A percentile compares a stretch with the other conserved stretches of the same genome.
Conservation (phyloP, 2,329 filamentous ascomycete genomes). For the Chalara sp. region DNA sequence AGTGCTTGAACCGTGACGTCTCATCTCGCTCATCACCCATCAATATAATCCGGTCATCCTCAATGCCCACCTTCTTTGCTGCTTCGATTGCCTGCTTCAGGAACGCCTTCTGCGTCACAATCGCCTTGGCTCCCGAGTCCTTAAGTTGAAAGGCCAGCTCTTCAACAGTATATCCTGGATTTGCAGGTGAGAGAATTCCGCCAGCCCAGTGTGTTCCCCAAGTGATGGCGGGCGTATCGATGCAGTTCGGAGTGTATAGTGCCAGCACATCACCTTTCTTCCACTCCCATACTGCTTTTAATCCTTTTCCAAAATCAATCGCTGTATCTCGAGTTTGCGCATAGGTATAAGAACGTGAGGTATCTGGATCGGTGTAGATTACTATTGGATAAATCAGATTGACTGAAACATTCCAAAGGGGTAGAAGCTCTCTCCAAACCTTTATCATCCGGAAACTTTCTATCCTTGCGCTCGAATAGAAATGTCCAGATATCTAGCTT, state of each 20-base stretch:
- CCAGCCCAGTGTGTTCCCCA: constrained; percentile 82
- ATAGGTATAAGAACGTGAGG: constrained; percentile 60
- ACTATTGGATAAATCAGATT: constrained; percentile 38
- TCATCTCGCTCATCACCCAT: constrained; percentile 63
- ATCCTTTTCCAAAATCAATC: constrained; percentile 44
- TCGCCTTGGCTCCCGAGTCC: constrained; percentile 66
- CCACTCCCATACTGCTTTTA: constrained; percentile 61
- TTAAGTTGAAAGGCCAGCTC: constrained; percentile 81
- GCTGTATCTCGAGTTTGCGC: constrained; percentile 55
- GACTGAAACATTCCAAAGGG: background rate
- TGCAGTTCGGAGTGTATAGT: constrained; percentile 77
- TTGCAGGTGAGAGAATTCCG: constrained; percentile 75
- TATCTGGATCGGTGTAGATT: constrained; percentile 68
- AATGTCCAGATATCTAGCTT: constrained; percentile 71
- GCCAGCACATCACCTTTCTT: constrained; percentile 76
- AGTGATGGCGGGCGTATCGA: constrained; percentile 72
- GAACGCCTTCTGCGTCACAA: constrained; percentile 66
- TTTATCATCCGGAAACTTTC: constrained; percentile 63
- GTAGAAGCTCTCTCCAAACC: constrained; percentile 37
- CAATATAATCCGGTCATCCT: constrained; percentile 65
- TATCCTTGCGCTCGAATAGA: constrained; percentile 63
- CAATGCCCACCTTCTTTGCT: constrained; percentile 62
- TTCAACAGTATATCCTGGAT: constrained; percentile 76
- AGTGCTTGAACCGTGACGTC: constrained; percentile 56
- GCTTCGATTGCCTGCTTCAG: constrained; percentile 61